These are phyloP conservation scores for Thraustochytrium striatum DNA, from an alignment of 352 stramenopile species.

Conservation along the genomic window DNA sequence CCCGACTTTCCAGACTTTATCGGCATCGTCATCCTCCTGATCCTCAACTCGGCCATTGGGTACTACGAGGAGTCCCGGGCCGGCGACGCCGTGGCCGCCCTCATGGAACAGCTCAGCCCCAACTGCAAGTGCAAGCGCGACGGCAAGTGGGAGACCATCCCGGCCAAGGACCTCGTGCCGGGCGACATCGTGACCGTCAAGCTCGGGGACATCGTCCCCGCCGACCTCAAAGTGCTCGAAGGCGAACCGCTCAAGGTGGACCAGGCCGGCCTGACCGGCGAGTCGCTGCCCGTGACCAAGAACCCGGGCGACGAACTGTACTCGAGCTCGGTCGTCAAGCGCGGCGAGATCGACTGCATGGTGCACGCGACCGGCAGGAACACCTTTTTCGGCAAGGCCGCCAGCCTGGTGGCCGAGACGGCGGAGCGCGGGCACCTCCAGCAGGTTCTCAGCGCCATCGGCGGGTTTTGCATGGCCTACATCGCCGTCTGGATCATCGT, in stretches of 20 bases:
- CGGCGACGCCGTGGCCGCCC: constrained; percentile 70
- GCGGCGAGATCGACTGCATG: constrained; percentile 83
- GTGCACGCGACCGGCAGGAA: constrained; percentile 77
- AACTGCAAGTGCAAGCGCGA: constrained; percentile 78
- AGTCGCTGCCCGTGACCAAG: constrained; percentile 87
- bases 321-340: constrained; percentile 74
- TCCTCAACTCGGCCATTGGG: constrained; percentile 66
- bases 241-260: constrained; percentile 70
- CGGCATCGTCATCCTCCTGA: constrained; percentile 67
- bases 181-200: constrained; percentile 84
- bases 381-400: constrained; percentile 85
- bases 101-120: constrained; percentile 76
- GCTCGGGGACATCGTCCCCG: constrained; percentile 79
- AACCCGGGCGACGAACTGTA: constrained; percentile 70
- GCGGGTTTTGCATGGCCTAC: constrained; percentile 66
- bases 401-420: constrained; percentile 66
- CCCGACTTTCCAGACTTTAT: constrained; percentile 63
- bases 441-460: constrained; percentile 85
- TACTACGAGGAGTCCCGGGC: constrained; percentile 76
- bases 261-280: constrained; percentile 85
- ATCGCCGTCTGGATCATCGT: constrained; percentile 75
- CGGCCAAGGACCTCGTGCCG: constrained; percentile 72
- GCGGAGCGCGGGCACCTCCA: constrained; percentile 77
- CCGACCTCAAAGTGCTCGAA: constrained; percentile 62
- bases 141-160: constrained; percentile 73